phyloP scores from a whole-genome alignment of 2,329 filamentous ascomycete genomes.

The Exophiala bonariae region DNA sequence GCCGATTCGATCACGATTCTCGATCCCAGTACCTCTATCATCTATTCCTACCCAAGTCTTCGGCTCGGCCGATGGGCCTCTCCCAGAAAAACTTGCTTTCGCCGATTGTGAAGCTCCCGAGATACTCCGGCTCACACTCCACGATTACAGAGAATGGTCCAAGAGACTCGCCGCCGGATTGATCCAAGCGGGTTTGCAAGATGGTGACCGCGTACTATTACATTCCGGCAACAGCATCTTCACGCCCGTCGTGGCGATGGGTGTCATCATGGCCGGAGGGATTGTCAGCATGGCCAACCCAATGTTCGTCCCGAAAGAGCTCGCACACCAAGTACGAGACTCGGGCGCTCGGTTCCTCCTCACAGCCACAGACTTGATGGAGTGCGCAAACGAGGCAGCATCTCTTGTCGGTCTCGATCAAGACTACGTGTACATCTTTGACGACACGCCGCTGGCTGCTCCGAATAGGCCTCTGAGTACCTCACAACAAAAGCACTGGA shows the following conservation, averaged over 20 bases:
- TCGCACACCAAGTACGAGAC: constrained; percentile 46
- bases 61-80: constrained; percentile 1
- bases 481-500: not conserved
- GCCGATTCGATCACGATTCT: constrained; percentile 3
- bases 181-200: constrained; percentile 57
- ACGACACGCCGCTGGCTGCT: not conserved
- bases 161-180: constrained; percentile 67
- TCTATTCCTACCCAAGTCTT: constrained; percentile 9
- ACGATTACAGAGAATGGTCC: constrained; percentile 62
- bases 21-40: not conserved
- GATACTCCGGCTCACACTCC: constrained; percentile 59
- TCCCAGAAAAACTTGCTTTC: constrained; percentile 33
- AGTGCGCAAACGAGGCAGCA: not conserved
- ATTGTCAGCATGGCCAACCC: constrained; percentile 54
- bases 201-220: constrained; percentile 66
- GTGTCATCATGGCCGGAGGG: constrained; percentile 47
- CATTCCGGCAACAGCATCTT: constrained; percentile 69
- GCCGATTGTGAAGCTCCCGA: constrained; percentile 63
- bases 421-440: not conserved
- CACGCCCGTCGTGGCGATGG: constrained; percentile 59
- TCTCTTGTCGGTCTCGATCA: not conserved
- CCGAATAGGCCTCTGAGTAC: not conserved
- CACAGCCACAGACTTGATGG: constrained; percentile 27
- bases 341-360: constrained; percentile 49
- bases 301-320: constrained; percentile 46